Evolutionary conservation across 495 filamentous ascomycete genomes (phyloP).

Genomic region (Aspergillus kassunensis): DNA sequence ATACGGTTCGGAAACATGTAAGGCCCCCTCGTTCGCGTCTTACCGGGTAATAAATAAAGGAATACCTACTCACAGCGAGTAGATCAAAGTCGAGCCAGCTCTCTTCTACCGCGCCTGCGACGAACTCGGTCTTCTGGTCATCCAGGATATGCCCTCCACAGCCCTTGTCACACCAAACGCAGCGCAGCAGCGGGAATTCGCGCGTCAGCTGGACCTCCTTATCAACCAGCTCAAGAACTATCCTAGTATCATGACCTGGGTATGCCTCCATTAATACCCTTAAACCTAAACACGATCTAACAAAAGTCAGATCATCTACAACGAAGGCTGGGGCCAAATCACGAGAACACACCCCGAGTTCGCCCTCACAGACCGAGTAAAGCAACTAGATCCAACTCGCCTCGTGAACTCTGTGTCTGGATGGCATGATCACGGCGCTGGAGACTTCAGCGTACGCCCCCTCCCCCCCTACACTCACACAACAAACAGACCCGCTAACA

Average conservation of each 20-base stretch:
- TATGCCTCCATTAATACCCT: slow-evolving; percentile 11
- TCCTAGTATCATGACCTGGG: slow-evolving; percentile 54
- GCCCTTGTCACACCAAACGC: slow-evolving; percentile 39
- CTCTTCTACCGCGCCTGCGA: slow-evolving; percentile 65
- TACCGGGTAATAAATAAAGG: too few species aligned
- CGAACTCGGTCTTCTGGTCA: slow-evolving; percentile 56
- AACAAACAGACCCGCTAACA: background rate
- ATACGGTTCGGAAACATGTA: slow-evolving; percentile 66
- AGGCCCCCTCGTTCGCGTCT: slow-evolving; percentile 12
- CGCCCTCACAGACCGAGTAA: slow-evolving; percentile 48
- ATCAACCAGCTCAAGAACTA: slow-evolving; percentile 59
- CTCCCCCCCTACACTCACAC: background rate
- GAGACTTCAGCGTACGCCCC: slow-evolving; percentile 47
- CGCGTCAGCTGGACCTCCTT: slow-evolving; percentile 56
- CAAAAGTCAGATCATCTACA: slow-evolving; percentile 54
- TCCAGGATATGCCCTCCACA: slow-evolving; percentile 67
- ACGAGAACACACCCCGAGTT: slow-evolving; percentile 49
- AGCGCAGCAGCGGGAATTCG: slow-evolving; percentile 55
- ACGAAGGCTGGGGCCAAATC: slow-evolving; percentile 67
- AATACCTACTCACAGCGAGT: background rate
- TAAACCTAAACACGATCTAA: slow-evolving; percentile 5
- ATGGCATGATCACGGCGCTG: slow-evolving; percentile 59
- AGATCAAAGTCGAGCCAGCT: slow-evolving; percentile 64
- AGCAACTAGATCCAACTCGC: slow-evolving; percentile 55
- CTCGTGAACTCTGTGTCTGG: slow-evolving; percentile 58